Percentiles rank a stretch among this genome's conserved stretches.
Evolutionary conservation across 257 asterid genomes (phyloP).

Genomic region (Solanum boliviense): DNA sequence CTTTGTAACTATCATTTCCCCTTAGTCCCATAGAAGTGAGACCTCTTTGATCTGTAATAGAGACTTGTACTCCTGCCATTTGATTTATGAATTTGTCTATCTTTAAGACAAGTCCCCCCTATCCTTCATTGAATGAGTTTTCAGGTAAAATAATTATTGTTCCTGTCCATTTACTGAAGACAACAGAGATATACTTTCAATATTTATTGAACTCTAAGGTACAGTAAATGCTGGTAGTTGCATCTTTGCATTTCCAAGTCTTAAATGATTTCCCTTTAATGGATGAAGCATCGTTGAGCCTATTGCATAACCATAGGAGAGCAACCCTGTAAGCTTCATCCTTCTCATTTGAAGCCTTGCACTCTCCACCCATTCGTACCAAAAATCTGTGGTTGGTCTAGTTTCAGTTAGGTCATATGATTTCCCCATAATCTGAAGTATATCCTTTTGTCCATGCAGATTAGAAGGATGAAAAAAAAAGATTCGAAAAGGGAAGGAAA

Average conservation of each 20-base stretch:
- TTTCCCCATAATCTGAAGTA: background rate
- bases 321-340: background rate
- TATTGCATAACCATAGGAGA: background rate
- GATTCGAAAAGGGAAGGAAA: too few relatives aligned
- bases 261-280: background rate
- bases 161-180: background rate
- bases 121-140: background rate
- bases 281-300: background rate
- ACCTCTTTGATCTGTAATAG: background rate
- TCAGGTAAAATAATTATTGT: background rate
- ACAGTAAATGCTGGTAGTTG: background rate
- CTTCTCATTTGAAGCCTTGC: background rate
- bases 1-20: background rate
- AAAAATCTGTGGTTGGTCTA: background rate
- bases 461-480: too few relatives aligned
- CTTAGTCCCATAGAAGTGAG: background rate
- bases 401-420: background rate
- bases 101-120: background rate
- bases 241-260: background rate
- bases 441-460: background rate
- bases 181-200: background rate
- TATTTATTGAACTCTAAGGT: background rate
- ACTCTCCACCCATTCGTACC: background rate
- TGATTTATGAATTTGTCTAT: background rate
- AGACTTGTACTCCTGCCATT: background rate